These are phyloP conservation scores for Larix kaempferi DNA, from an alignment of 75 land plant genomes.

Conservation along the genomic window DNA sequence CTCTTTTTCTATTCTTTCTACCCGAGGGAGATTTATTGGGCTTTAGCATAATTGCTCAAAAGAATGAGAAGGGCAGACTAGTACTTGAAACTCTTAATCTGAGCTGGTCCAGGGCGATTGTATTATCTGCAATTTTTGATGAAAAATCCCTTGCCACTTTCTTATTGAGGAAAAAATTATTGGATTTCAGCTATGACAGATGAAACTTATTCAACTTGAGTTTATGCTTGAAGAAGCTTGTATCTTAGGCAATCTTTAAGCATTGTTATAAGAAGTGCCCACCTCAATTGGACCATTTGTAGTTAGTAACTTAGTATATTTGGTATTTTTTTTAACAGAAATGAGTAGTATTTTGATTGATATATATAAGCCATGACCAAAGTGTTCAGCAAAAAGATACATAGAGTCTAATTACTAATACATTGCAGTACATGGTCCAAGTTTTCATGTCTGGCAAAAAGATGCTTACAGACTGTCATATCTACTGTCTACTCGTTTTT, in stretches of 20 bases:
- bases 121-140: not conserved
- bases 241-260: not conserved
- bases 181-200: not conserved
- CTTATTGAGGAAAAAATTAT: not conserved
- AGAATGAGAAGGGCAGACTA: not conserved
- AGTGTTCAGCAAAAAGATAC: too few relatives aligned
- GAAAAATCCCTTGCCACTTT: not conserved
- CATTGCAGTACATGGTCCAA: too few relatives aligned
- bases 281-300: too few relatives aligned
- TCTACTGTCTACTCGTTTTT: too few relatives aligned
- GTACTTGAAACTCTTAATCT: constrained; percentile 3
- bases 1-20: not conserved
- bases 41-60: not conserved
- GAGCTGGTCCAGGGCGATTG: not conserved
- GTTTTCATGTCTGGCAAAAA: too few relatives aligned
- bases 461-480: too few relatives aligned
- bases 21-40: not conserved
- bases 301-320: too few relatives aligned
- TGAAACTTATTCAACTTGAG: not conserved
- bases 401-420: too few relatives aligned
- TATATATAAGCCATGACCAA: too few relatives aligned
- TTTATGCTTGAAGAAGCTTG: not conserved
- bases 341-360: too few relatives aligned
- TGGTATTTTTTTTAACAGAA: too few relatives aligned
- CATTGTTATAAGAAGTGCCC: not conserved